Evolutionary conservation across 2,329 filamentous ascomycete genomes (phyloP).

Genomic region (Knufia petricola): DNA sequence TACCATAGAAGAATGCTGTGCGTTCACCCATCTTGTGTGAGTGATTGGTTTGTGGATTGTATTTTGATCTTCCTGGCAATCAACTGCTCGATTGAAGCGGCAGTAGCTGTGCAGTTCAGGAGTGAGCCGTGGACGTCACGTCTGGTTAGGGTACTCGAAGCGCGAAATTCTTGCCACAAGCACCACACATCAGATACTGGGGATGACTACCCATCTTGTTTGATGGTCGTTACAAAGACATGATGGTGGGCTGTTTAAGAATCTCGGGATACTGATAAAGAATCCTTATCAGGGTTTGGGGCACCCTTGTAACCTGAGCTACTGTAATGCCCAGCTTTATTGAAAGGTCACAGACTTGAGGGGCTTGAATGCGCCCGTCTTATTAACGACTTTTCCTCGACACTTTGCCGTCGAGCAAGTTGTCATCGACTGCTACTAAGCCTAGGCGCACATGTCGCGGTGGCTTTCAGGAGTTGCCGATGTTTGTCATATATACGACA

Average conservation of each 20-base stretch:
- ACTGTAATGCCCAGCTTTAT: too few relatives aligned
- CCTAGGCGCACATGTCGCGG: too few relatives aligned
- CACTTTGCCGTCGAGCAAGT: too few relatives aligned
- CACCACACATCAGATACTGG: background rate
- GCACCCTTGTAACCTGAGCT: too few relatives aligned
- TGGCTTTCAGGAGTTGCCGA: too few relatives aligned
- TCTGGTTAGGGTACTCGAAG: background rate
- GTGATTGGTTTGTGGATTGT: background rate
- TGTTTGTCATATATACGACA: too few relatives aligned
- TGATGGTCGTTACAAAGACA: background rate
- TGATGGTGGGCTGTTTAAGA: background rate
- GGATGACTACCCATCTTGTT: background rate
- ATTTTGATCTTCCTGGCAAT: background rate
- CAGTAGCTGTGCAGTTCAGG: background rate
- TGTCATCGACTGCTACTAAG: too few relatives aligned
- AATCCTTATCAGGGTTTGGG: too few relatives aligned
- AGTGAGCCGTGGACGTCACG: background rate
- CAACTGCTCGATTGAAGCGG: background rate
- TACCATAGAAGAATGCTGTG: constrained; percentile 57
- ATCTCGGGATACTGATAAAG: background rate
- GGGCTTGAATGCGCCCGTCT: too few relatives aligned
- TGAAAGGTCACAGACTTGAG: too few relatives aligned
- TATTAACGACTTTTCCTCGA: too few relatives aligned
- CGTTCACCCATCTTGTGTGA: constrained; percentile 35
- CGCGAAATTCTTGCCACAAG: background rate